phyloP scores from a whole-genome alignment of 805 yeast genomes.

The Monosporozyma yasuniensis region DNA sequence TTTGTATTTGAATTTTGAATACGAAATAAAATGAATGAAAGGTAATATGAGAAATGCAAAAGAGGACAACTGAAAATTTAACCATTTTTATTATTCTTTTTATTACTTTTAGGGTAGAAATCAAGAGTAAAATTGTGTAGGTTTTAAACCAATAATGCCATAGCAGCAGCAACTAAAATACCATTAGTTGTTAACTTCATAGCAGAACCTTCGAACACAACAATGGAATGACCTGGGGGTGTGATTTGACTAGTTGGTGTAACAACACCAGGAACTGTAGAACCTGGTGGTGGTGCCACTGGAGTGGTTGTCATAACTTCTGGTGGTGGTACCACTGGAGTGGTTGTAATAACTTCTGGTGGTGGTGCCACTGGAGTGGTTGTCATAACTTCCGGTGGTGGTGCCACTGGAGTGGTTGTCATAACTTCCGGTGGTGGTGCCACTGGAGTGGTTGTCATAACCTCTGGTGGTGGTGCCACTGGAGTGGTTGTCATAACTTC shows the following conservation, averaged over 20 bases:
- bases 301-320: background rate
- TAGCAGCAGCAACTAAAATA: background rate
- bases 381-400: background rate
- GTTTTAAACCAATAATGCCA: background rate
- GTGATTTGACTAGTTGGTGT: background rate
- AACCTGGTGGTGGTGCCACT: background rate
- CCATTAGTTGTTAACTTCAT: background rate
- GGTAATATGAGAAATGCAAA: background rate
- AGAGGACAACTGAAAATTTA: background rate
- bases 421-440: background rate
- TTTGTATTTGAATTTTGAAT: background rate
- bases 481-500: background rate
- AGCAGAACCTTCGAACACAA: constrained; percentile 1
- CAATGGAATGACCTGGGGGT: background rate
- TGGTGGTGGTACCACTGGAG: background rate
- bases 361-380: background rate
- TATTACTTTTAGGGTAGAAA: background rate
- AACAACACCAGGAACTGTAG: no score
- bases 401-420: background rate
- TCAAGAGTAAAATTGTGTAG: background rate
- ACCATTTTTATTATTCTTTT: background rate
- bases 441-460: background rate
- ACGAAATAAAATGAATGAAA: background rate
- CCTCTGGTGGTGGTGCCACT: background rate
- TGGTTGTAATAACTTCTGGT: background rate